Conservation (phyloP, 345 rosid species). For the Aurinia saxatilis region DNA sequence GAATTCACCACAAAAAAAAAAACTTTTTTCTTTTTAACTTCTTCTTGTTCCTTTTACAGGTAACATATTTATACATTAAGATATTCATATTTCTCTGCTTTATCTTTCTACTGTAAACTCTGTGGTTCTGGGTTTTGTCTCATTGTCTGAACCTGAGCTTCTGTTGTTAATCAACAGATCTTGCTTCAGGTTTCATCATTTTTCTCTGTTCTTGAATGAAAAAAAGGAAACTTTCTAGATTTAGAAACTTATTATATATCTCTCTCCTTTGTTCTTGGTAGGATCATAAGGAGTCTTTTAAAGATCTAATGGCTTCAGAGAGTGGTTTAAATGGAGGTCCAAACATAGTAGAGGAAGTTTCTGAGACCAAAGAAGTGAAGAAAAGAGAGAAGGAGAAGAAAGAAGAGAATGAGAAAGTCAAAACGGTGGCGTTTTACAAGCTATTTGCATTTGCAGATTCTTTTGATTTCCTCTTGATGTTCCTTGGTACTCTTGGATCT, state of each 20-base stretch:
- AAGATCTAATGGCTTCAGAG: slow-evolving; percentile 20
- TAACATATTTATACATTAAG: not conserved
- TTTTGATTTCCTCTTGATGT: slow-evolving; percentile 50
- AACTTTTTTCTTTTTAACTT: slow-evolving; percentile 7
- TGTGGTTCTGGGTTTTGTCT: slow-evolving; percentile 1
- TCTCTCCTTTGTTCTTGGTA: not conserved
- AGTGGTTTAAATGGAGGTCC: slow-evolving; percentile 3
- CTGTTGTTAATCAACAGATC: not conserved
- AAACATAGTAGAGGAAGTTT: slow-evolving; percentile 6
- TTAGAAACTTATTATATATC: not conserved
- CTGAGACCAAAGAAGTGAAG: slow-evolving; percentile 5
- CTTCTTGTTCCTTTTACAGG: slow-evolving; percentile 14
- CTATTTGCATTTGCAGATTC: slow-evolving; percentile 76
- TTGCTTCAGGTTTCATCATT: slow-evolving; percentile 12
- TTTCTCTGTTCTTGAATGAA: not conserved
- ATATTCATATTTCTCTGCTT: not conserved
- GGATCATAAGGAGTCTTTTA: not conserved
- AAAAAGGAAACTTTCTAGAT: not conserved
- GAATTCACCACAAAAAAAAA: not conserved
- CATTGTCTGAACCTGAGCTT: slow-evolving; percentile 8
- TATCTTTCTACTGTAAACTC: not conserved
- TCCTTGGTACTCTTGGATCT: slow-evolving; percentile 64
- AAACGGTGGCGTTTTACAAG: slow-evolving; percentile 63
- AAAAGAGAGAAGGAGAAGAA: slow-evolving; percentile 28
- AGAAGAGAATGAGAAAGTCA: slow-evolving; percentile 43